Conservation (phyloP, 2,329 filamentous ascomycete species). For the Alternaria alternata region DNA sequence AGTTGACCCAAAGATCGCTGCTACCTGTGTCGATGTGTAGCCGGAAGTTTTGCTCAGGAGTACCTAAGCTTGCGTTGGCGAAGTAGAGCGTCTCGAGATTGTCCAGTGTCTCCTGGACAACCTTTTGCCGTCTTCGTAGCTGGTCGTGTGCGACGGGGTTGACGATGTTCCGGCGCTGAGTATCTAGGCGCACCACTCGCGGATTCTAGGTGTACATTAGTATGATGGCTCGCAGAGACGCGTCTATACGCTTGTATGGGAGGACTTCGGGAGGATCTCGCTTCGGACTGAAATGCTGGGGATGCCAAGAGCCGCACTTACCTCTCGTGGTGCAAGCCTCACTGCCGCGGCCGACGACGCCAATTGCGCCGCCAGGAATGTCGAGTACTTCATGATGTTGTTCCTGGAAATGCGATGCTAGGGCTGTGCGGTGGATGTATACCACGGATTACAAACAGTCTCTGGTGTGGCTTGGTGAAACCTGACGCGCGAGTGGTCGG, state of each 20-base stretch:
- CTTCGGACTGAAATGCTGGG: conserved; percentile 21
- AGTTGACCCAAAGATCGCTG: conserved; percentile 73
- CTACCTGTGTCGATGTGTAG: conserved; percentile 70
- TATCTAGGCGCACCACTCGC: conserved; percentile 59
- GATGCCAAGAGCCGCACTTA: conserved; percentile 43
- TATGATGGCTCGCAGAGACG: background rate
- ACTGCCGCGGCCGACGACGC: conserved; percentile 40
- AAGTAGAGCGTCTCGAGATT: conserved; percentile 69
- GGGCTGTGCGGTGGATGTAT: conserved; percentile 18
- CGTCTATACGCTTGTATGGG: conserved; percentile 1
- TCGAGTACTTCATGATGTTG: conserved; percentile 42
- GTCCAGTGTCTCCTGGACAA: conserved; percentile 59
- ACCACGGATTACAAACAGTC: background rate
- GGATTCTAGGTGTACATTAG: conserved; percentile 47
- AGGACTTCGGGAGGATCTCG: conserved; percentile 22
- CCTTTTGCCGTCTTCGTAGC: conserved; percentile 52
- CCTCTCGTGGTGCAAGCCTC: conserved; percentile 43
- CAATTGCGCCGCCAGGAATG: conserved; percentile 40
- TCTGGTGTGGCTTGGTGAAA: conserved; percentile 11
- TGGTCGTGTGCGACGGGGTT: conserved; percentile 59
- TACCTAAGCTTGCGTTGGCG: conserved; percentile 65
- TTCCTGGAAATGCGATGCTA: background rate
- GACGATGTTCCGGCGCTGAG: conserved; percentile 57
- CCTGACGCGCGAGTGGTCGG: conserved; percentile 27
- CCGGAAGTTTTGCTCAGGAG: conserved; percentile 63